phyloP scores from a whole-genome alignment of 129 eudicot genomes.

The Flaveria sonorensis region DNA sequence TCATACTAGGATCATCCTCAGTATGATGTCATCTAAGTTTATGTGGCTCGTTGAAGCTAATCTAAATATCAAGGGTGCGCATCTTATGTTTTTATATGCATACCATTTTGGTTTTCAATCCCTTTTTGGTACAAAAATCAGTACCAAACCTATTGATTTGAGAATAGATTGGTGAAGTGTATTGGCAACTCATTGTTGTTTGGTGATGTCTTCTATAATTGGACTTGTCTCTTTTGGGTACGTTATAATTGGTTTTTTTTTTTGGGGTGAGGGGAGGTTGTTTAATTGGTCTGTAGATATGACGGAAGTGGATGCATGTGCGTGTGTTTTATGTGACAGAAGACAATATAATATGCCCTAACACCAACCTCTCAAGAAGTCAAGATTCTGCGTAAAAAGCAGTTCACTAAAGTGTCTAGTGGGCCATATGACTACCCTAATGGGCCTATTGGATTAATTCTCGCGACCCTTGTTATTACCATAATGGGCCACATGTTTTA shows the following conservation, averaged over 20 bases:
- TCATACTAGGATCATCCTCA: neutral
- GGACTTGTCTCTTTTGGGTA: slow-evolving; percentile 9
- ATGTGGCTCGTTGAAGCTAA: neutral
- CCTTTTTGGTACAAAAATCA: neutral
- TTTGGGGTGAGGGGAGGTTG: neutral
- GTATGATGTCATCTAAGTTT: neutral
- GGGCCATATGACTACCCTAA: neutral
- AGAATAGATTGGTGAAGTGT: too few species aligned
- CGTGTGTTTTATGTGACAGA: neutral
- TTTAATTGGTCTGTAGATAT: neutral
- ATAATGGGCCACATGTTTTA: too few species aligned
- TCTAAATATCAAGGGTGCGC: neutral
- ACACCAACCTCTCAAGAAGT: neutral
- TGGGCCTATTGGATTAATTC: neutral
- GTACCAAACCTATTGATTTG: neutral
- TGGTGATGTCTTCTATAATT: slow-evolving; percentile 20
- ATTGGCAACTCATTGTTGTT: neutral
- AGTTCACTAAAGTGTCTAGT: neutral
- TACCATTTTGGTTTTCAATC: neutral
- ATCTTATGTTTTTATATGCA: neutral
- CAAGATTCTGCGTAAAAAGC: neutral
- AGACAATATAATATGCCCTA: neutral
- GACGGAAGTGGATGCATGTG: neutral
- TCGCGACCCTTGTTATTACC: neutral
- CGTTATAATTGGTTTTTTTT: neutral